Evolutionary conservation across 192 early-diverging fungal genomes (phyloP), one percentile per base, ranked within the genome.

Genomic region (Entomortierella chlamydospora): DNA sequence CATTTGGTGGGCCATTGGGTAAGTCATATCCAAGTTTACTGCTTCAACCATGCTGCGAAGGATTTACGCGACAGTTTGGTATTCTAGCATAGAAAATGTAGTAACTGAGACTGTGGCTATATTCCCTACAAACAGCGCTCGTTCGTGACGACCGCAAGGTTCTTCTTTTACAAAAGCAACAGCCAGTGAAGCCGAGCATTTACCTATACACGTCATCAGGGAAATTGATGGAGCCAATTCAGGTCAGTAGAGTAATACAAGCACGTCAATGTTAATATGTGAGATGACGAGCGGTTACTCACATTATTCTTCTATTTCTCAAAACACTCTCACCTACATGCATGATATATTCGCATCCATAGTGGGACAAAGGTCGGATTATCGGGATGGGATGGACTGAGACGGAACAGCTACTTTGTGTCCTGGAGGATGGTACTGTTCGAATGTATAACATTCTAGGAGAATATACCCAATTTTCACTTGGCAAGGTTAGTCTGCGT

Each of bases 1-100:
- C 94, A 5, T 96, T 92, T 86, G 98, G 95, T 30, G 98, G 98
- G 11, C 98, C 98, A 8, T 91, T 96, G 29, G 94, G 95, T 95
- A 89, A 64, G n/a, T 15, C 17, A 41, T 60, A 20, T 39, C 25
- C 6, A 25, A 22, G 11, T 56, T 56, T 56, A 10, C 3, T 56
- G 3, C 55, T 9, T 30, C 30, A 26, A 3, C 6, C 7, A 30
- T 56, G 51, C 51, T 52, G 12, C 51, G n/a, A n/a, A n/a, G n/a
- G n/a, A n/a, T n/a, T n/a, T n/a, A n/a, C n/a, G n/a, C n/a, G n/a
- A n/a, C n/a, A n/a, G n/a, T n/a, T n/a, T n/a, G n/a, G n/a, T n/a
- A n/a, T n/a, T n/a, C n/a, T 37, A 37, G 34, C 34, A 37, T 37
- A 37, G 34, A n/a, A n/a, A n/a, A n/a, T n/a, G n/a, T n/a, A n/a